Base-by-base conservation (phyloP, 2,329 filamentous ascomycete species). In the Colletotrichum sp. region DNA sequence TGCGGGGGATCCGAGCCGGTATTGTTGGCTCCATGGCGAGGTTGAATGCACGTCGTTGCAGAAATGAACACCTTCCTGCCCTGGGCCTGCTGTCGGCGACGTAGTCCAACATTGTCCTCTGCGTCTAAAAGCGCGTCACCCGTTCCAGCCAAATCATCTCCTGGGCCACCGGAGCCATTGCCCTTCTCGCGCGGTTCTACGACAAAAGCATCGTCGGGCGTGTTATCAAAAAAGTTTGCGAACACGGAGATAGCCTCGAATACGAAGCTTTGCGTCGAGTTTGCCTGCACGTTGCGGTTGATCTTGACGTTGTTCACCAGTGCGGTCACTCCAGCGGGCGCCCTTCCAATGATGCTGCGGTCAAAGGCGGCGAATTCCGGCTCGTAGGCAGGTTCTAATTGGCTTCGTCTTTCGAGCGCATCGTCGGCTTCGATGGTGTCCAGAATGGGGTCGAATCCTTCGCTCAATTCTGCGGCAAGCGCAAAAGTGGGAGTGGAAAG, bases 41-140 rank as follows among this genome's bases (percentile, higher is more conserved):
- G 97, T 80, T 98, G 95, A 30, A 91, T 84, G 84, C 97, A 99
- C 1, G 95, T 96, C 79, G 96, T 99, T 59, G 96, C 92, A 3
- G 96, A 96, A 70, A 99, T 89, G 83, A 94, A 98, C 5, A 99
- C 87, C 3, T 85, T 91, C 57, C 84, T 87, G 18, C 84, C 83
- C 28, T 84, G 77, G 12, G 71, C 32, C 73, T 81, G 78, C 73
- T 81, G 78, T 69, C 82, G 80, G 28, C 78, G 80, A 30, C 55
- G 70, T 34, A 82, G 48, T 65, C 65, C 74, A 24, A 30, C 61
- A 24, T 43, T n/a, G 34, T 68, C 70, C 34, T 78, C 78, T 36
- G 71, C 78, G 7, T 80, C 78, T 3, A 63, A 48, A 15, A 73
- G 52, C 32, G 67, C 52, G 78, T 72, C 77, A 36, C 69, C 75